Evolutionary conservation across 2,329 filamentous ascomycete genomes (phyloP).

Genomic region (Ophiognomonia clavigignenti-juglandacearum): DNA sequence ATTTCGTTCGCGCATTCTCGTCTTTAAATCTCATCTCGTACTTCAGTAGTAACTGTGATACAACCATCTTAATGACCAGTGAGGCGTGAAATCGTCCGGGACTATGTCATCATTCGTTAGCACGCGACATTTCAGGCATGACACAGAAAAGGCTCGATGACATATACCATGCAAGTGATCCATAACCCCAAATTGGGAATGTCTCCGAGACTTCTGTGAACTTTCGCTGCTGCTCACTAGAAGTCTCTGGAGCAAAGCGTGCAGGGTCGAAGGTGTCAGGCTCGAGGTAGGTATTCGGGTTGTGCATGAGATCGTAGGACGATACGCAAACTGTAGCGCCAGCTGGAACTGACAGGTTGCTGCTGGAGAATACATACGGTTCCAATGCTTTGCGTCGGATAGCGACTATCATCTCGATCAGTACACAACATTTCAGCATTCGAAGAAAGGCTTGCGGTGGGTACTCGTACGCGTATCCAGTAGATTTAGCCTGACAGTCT

Average conservation of each 20-base stretch:
- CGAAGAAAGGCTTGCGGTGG: neutral
- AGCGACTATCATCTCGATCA: neutral
- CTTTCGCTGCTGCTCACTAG: neutral
- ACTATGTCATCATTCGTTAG: no score
- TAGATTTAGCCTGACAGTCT: neutral
- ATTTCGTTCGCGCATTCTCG: neutral
- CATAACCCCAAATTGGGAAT: constrained; percentile 2
- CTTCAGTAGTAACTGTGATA: constrained; percentile 2
- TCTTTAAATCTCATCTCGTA: neutral
- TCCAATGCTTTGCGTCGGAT: constrained; percentile 2
- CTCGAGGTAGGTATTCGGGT: neutral
- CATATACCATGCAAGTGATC: constrained; percentile 2
- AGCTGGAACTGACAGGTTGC: neutral
- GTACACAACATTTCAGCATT: neutral
- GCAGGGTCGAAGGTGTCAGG: neutral
- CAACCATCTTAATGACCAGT: neutral
- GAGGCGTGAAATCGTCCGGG: constrained; percentile 1
- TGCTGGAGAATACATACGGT: neutral
- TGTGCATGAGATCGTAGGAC: neutral
- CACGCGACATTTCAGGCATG: no score
- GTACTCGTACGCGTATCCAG: neutral
- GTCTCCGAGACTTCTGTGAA: neutral
- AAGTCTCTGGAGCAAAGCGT: neutral
- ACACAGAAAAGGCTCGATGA: no score
- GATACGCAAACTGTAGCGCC: constrained; percentile 2